These are phyloP conservation scores for Phytophthora syringae DNA, from an alignment of 352 stramenopile species.

Conservation along the genomic window DNA sequence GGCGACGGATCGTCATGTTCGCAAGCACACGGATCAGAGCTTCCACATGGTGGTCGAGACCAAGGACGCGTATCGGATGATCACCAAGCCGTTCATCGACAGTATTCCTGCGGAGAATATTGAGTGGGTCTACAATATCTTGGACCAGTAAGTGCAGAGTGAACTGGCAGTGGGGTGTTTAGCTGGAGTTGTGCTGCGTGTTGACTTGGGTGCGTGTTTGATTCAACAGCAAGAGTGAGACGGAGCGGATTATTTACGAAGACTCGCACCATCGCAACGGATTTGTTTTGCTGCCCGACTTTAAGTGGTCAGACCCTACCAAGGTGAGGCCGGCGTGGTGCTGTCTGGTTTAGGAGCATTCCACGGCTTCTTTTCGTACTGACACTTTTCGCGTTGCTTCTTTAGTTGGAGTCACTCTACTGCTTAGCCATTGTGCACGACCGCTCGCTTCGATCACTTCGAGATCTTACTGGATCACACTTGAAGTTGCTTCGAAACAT, in stretches of 20 bases:
- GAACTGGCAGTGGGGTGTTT: too few species aligned
- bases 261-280: slow-evolving; percentile 65
- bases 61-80: slow-evolving; percentile 71
- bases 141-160: slow-evolving; percentile 74
- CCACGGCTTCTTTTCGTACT: background rate
- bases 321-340: slow-evolving; percentile 39
- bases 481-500: slow-evolving; percentile 77
- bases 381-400: background rate
- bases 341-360: background rate
- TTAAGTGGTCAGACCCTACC: slow-evolving; percentile 80
- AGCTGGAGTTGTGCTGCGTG: background rate
- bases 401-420: slow-evolving; percentile 80
- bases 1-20: slow-evolving; percentile 78
- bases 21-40: slow-evolving; percentile 84
- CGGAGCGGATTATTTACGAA: slow-evolving; percentile 83
- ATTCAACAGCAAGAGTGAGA: slow-evolving; percentile 71
- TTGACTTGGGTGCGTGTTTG: slow-evolving; percentile 1
- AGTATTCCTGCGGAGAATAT: slow-evolving; percentile 78
- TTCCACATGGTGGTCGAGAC: slow-evolving; percentile 90
- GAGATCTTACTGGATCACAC: slow-evolving; percentile 72
- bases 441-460: slow-evolving; percentile 71
- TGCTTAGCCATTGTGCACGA: slow-evolving; percentile 85
- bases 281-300: slow-evolving; percentile 85
- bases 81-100: slow-evolving; percentile 81
- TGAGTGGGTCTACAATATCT: slow-evolving; percentile 91